Evolutionary conservation across 2,329 filamentous ascomycete species (phyloP), one percentile per base, ranked within the genome.

Genomic region (Aspergillus uvarum): DNA sequence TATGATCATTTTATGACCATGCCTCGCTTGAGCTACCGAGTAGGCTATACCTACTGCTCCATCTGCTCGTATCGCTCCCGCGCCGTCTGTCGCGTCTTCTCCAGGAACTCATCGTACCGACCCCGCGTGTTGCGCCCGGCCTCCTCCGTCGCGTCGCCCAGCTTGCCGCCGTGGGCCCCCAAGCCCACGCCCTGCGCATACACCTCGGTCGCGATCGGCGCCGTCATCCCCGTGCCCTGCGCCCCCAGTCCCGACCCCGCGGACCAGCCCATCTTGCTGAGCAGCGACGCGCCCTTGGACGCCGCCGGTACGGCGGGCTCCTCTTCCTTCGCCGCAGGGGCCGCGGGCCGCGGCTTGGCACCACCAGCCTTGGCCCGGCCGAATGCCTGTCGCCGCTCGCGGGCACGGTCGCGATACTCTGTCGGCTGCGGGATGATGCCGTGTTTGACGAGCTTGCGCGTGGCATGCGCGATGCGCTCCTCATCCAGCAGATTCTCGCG

Each of bases 401-500:
- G 75, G 4, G 80, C 80, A 42, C 79, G 79, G 59, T 81, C 79
- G 12, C 79, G 76, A 64, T 81, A 81, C 64, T 81, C 79, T 5
- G 72, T 64, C 0, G 68, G 64, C 2, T 70, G 72, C n/a, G 69
- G 70, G 42, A 73, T 59, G 31, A 77, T 70, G 26, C 76, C 72
- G 56, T 80, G 76, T 61, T 80, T 80, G 53, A 73, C 69, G 7
- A 81, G 69, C 53, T 80, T 81, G 3, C 69, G 72, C 56, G 72
- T 68, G 7, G 76, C 79, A 63, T 73, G 76, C 2, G 67, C 68
- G 29, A 79, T 77, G 21, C 81, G 73, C 8, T 78, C 76, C 14
- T 81, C 79, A 56, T 85, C 80, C 59, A 82, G 77, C 42, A 86
- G 69, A 56, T 86, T 86, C 29, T 78, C 75, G 11, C 80, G 80